Base-by-base conservation (phyloP, 495 filamentous ascomycete genomes). In the Podospora appendiculata region DNA sequence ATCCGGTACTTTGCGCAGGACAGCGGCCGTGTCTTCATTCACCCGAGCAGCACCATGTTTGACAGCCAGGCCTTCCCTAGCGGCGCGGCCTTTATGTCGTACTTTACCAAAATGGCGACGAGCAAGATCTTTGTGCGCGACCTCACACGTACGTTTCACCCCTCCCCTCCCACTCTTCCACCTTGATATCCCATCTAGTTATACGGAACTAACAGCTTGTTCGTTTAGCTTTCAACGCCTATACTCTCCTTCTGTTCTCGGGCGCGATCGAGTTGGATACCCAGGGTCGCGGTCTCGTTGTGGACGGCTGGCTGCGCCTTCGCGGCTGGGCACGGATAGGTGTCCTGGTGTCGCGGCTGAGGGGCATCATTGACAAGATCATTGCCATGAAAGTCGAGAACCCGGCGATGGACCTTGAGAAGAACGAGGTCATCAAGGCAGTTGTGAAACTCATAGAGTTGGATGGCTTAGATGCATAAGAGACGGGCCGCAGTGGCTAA, bases 251-350 rank as follows among this genome's bases (percentile, higher is more conserved):
- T 25, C 79, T 98, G n/a, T 96, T 98, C 69, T 85, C 85, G 8
- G 92, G 91, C 8, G 75, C 81, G 10, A 89, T 96, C 42, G 76
- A 78, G 43, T 79, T 98, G 2, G 93, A 98, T 66, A 95, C 90
- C 0, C 77, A 87, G 41, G 93, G 92, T 3, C 78, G 92, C 8
- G 93, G 94, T 4, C 71, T 98, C 3, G 71, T 96, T 12, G 89
- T 98, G 6, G 94, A 97, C 70, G 90, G 89, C 40, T 96, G 94
- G 94, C 67, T 97, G 36, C 77, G 88, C 33, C 70, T 97, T 18
- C 79, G 90, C 7, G 93, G 93, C 3, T 97, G 94, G 93, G 94
- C 94, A 3, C 75, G 94, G 17, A 91, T 98, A 48, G 93, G 93
- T 10, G 92, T 95, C 7, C 68, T 98, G 49, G 87, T 96, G 11